These are phyloP conservation scores for Fraxinus xanthoxyloides DNA, from an alignment of 305 asterid species.

Conservation along the genomic window DNA sequence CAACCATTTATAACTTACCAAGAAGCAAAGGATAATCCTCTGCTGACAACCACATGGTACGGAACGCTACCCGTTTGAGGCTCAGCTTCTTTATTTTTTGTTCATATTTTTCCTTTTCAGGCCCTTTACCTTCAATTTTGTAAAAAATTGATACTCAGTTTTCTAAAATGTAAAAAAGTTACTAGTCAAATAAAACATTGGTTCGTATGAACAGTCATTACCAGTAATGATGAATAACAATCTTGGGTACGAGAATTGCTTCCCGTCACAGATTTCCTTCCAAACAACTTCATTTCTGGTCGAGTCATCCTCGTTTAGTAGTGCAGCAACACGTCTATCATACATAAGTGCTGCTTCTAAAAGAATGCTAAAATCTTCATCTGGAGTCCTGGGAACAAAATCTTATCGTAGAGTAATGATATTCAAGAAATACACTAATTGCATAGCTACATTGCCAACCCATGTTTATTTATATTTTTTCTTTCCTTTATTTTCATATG, in stretches of 20 bases:
- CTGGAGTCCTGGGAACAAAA: slow-evolving; percentile 69
- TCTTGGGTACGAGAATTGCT: slow-evolving; percentile 66
- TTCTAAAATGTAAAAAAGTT: not conserved
- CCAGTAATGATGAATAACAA: slow-evolving; percentile 90
- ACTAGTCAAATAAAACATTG: not conserved
- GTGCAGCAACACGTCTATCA: slow-evolving; percentile 88
- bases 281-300: slow-evolving; percentile 59
- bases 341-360: slow-evolving; percentile 96
- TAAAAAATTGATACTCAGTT: not conserved
- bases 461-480: not conserved
- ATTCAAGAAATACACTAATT: not conserved
- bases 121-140: slow-evolving; percentile 77
- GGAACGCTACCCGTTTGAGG: slow-evolving; percentile 88
- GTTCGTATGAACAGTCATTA: slow-evolving; percentile 30
- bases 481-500: not conserved
- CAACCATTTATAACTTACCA: slow-evolving; percentile 43
- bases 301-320: slow-evolving; percentile 67
- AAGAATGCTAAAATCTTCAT: slow-evolving; percentile 89
- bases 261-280: slow-evolving; percentile 61
- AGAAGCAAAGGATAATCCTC: slow-evolving; percentile 96
- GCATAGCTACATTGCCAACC: not conserved
- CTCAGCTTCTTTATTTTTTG: slow-evolving; percentile 68
- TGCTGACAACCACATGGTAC: slow-evolving; percentile 93
- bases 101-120: slow-evolving; percentile 94
- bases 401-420: not conserved